Conservation (phyloP, 2,329 filamentous ascomycete genomes). For the Sordariomycetes sp. region DNA sequence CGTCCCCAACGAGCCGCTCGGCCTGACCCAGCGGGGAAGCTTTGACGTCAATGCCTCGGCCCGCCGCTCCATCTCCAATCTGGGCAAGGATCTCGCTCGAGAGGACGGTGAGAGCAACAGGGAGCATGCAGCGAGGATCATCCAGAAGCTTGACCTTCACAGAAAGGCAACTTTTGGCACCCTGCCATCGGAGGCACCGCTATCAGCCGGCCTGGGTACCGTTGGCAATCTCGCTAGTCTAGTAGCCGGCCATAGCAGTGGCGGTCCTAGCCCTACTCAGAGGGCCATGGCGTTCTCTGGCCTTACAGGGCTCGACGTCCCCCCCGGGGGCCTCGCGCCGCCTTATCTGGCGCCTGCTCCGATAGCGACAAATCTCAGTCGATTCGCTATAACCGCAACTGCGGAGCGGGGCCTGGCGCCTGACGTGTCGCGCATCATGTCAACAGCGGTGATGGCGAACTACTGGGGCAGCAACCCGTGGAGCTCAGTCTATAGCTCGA, state of each 20-base stretch:
- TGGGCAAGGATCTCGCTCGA: conserved; percentile 33
- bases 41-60: conserved; percentile 50
- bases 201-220: conserved; percentile 23
- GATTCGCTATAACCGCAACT: conserved; percentile 70
- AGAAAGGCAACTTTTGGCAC: conserved; percentile 59
- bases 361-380: conserved; percentile 75
- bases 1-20: conserved; percentile 25
- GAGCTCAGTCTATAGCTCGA: conserved; percentile 20
- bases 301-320: conserved; percentile 22
- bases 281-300: conserved; percentile 6
- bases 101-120: conserved; percentile 66
- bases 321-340: conserved; percentile 62
- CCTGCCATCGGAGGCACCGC: conserved; percentile 23
- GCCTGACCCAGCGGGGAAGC: conserved; percentile 50
- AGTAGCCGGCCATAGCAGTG: conserved; percentile 50
- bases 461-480: conserved; percentile 87
- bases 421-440: conserved; percentile 60
- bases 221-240: conserved; percentile 67
- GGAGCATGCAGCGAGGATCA: conserved; percentile 79
- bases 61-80: conserved; percentile 45
- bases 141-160: conserved; percentile 85
- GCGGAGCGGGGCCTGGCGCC: conserved; percentile 61
- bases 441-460: conserved; percentile 82
- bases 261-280: neutral
- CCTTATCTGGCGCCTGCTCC: conserved; percentile 75